Conservation (phyloP, 2,329 filamentous ascomycete genomes). For the Zymoseptoria tritici region DNA sequence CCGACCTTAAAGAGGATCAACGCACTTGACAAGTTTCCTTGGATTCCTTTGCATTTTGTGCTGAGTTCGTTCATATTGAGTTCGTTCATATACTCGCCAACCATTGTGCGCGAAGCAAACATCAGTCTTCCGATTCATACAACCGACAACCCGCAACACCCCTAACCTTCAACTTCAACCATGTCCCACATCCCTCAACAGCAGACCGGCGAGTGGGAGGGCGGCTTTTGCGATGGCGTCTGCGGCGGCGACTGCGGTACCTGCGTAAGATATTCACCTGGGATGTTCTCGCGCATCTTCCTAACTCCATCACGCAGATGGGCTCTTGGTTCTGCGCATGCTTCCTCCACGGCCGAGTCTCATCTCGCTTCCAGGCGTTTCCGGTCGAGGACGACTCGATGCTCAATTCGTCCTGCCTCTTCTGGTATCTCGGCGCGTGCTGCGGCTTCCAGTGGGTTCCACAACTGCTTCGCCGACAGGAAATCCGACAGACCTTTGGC, state of each 20-base stretch:
- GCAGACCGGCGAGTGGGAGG: conserved; percentile 10
- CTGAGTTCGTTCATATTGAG: too few species aligned
- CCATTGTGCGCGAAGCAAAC: not conserved
- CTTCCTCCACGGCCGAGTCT: conserved; percentile 14
- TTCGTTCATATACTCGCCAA: too few species aligned
- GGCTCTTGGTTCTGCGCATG: conserved; percentile 13
- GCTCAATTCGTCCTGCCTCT: conserved; percentile 10
- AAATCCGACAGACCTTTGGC: conserved; percentile 9
- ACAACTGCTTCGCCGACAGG: conserved; percentile 8
- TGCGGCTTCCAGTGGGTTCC: conserved; percentile 7
- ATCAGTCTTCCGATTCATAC: not conserved
- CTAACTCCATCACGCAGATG: conserved; percentile 1
- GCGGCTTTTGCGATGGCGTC: conserved; percentile 14
- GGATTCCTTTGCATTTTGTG: not conserved
- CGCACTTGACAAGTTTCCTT: not conserved
- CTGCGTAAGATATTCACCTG: conserved; percentile 7
- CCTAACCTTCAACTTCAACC: not conserved
- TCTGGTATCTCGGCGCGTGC: not conserved
- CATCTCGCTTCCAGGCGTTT: conserved; percentile 8
- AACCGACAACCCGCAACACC: not conserved
- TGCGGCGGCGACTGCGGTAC: conserved; percentile 15
- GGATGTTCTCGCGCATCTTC: not conserved
- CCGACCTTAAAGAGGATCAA: not conserved
- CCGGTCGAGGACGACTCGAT: conserved; percentile 3
- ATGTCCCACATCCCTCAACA: not conserved